Evolutionary conservation across 768 basidiomycete species (phyloP), one percentile per base, ranked within the genome.

Genomic region (Dendrothele bispora): DNA sequence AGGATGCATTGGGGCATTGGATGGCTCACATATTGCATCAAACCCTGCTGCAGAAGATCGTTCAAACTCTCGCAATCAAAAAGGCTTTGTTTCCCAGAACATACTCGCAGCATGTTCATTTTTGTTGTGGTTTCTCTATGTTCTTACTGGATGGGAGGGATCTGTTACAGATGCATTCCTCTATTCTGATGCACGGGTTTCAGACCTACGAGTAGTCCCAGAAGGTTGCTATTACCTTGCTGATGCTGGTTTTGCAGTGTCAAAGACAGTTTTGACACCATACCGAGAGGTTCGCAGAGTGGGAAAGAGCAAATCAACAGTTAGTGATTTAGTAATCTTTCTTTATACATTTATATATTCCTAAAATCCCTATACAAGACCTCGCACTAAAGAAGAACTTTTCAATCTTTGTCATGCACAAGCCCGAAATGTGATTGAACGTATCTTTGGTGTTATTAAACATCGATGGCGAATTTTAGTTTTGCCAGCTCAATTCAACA

Each of bases 141-240:
- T 65, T 20, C 57, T 65, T 0, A 40, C 46, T 50, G 68, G 68
- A 6, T 69, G 66, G 65, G 66, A 70, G 36, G 66, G 65, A 0
- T 57, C 54, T 51, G 61, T 57, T 5, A 34, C 60, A n/a, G 65
- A 70, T 55, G 40, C 53, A 2, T 26, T 37, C 14, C 24, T 68
- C 1, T 64, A 38, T 44, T 45, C 56, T 0, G 49, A 64, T 54
- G 62, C 66, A n/a, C 50, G 46, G 15, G 20, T 21, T 3, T n/a
- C 25, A 2, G 57, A 59, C 28, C 52, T 69, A 10, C 17, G 21
- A 2, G 55, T 70, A 11, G n/a, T n/a, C n/a, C 60, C 58, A 3
- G 25, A 36, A 4, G 64, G 62, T 0, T 47, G 39, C 27, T 66
- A 59, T 43, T 68, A 64, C 43, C 61, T 71, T 25, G 65, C 53